These are phyloP conservation scores for Torulaspora indica DNA, from an alignment of 805 yeast genomes.

Conservation along the genomic window DNA sequence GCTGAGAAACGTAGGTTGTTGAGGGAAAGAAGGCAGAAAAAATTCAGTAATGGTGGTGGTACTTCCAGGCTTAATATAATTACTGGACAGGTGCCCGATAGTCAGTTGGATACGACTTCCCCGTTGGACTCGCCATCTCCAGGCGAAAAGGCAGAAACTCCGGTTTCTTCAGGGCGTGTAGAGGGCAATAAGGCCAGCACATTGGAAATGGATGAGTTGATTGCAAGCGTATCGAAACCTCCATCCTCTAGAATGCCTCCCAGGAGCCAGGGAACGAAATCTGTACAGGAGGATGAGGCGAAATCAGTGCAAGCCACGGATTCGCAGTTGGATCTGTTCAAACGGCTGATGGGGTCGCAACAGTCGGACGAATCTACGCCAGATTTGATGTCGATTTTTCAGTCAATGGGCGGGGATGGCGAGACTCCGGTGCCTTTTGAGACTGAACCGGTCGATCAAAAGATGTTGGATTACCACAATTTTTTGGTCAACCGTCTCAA, in stretches of 20 bases:
- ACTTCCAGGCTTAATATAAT: conserved; percentile 49
- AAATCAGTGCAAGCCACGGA: not conserved
- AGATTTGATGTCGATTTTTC: conserved; percentile 12
- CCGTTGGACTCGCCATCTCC: conserved; percentile 28
- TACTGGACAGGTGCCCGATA: conserved; percentile 38
- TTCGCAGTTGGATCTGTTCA: conserved; percentile 29
- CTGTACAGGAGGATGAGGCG: not conserved
- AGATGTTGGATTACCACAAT: conserved; percentile 27
- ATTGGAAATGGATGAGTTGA: conserved; percentile 20
- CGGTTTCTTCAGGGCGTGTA: conserved; percentile 1
- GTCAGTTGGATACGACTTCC: conserved; percentile 37
- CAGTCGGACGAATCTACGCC: conserved; percentile 12
- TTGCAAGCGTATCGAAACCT: conserved; percentile 16
- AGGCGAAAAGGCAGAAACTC: not conserved
- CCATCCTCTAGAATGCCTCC: conserved; percentile 6
- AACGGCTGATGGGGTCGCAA: conserved; percentile 28
- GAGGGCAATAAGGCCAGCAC: conserved; percentile 11
- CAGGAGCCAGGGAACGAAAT: not conserved
- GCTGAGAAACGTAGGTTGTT: conserved; percentile 55
- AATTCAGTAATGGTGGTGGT: conserved; percentile 53
- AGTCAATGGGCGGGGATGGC: conserved; percentile 9
- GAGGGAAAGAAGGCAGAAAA: conserved; percentile 63
- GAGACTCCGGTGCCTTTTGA: conserved; percentile 8
- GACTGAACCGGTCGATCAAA: conserved; percentile 25
- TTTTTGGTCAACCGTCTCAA: conserved; percentile 30